A percentile compares a stretch with the other conserved stretches of the same genome.
Evolutionary conservation across 2,329 filamentous ascomycete genomes (phyloP).

Genomic region (Colletotrichum cereale): DNA sequence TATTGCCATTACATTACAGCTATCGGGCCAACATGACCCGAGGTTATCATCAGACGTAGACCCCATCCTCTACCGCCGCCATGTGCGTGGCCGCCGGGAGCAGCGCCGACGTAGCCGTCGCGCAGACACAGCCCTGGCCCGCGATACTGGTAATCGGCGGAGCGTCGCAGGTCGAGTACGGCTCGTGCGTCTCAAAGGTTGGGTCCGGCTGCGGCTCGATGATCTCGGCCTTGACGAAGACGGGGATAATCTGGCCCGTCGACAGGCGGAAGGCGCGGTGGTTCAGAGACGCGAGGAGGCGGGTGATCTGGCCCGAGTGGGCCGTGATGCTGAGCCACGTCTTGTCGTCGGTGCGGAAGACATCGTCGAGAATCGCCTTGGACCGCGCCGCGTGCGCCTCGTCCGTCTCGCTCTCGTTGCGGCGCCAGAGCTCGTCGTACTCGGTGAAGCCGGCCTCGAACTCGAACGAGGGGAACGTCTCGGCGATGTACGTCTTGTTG

Average conservation of each 20-base stretch:
- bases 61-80: constrained; percentile 37
- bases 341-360: constrained; percentile 64
- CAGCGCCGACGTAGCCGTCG: constrained; percentile 42
- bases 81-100: constrained; percentile 32
- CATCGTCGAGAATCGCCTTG: constrained; percentile 65
- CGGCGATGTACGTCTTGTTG: constrained; percentile 64
- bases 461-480: constrained; percentile 63
- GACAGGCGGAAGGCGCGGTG: constrained; percentile 72
- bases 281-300: constrained; percentile 66
- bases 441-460: constrained; percentile 75
- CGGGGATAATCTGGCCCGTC: constrained; percentile 78
- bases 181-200: constrained; percentile 53
- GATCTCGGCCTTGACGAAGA: constrained; percentile 72
- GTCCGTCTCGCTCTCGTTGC: constrained; percentile 55
- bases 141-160: constrained; percentile 59
- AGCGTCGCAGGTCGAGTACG: constrained; percentile 57
- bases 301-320: constrained; percentile 69
- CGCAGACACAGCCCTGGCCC: constrained; percentile 58
- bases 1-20: constrained; percentile 29
- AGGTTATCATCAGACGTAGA: too few relatives aligned
- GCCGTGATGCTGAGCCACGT: constrained; percentile 72
- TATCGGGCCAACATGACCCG: neutral
- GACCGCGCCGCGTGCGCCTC: constrained; percentile 63
- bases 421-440: constrained; percentile 60
- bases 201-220: constrained; percentile 46